Evolutionary conservation across 345 rosid genomes (phyloP).

Genomic region (Isatis tinctoria): DNA sequence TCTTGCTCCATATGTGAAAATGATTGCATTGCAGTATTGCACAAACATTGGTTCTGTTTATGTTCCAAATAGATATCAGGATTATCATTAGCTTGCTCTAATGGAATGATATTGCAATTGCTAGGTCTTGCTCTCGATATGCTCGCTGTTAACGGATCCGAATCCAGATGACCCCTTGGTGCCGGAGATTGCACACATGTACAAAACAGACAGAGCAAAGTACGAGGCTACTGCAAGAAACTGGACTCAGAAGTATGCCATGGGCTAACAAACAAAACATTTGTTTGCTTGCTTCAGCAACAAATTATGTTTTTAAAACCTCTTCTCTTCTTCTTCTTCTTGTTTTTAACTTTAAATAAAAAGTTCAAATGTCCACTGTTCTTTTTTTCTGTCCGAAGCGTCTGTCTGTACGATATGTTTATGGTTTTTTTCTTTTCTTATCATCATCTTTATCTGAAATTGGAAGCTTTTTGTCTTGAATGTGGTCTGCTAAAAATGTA

Average conservation of each 20-base stretch:
- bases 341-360: neutral
- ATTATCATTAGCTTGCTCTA: neutral
- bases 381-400: neutral
- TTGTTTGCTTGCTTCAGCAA: neutral
- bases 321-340: neutral
- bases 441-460: neutral
- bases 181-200: conserved; percentile 36
- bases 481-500: neutral
- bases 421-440: neutral
- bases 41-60: neutral
- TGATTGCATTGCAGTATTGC: neutral
- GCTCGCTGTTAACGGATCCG: conserved; percentile 33
- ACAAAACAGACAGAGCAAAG: conserved; percentile 29
- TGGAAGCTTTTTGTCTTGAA: neutral
- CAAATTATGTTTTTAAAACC: neutral
- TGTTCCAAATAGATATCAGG: neutral
- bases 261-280: conserved; percentile 15
- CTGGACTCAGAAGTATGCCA: conserved; percentile 28
- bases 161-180: conserved; percentile 36
- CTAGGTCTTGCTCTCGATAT: conserved; percentile 35
- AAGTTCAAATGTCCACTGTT: neutral
- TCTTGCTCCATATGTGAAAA: neutral
- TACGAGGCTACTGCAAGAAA: conserved; percentile 29
- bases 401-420: conserved; percentile 6
- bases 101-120: neutral